Percentiles rank a stretch among this genome's conserved stretches.
phyloP scores from a whole-genome alignment of 768 basidiomycete species.

The Collybia sordida region DNA sequence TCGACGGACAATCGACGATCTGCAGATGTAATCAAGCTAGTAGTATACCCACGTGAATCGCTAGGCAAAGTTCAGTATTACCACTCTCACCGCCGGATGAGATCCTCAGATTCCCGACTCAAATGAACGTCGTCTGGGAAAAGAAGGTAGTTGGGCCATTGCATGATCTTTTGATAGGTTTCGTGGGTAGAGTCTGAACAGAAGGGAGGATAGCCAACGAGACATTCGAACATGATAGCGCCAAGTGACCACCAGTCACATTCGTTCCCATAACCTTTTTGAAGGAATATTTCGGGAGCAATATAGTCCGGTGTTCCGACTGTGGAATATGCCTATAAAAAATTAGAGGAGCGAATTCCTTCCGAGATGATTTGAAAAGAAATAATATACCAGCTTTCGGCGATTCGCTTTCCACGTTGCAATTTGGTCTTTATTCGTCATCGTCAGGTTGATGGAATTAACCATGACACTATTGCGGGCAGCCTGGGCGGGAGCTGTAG shows the following conservation, averaged over 20 bases:
- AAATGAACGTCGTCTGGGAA: conserved; percentile 96
- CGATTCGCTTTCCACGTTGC: conserved; percentile 99
- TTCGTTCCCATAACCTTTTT: conserved; percentile 97
- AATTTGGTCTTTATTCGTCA: conserved; percentile 90
- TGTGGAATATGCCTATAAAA: conserved; percentile 86
- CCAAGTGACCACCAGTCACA: conserved; percentile 99
- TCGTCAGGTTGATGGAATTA: conserved; percentile 94
- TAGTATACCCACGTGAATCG: neutral
- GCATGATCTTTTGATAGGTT: conserved; percentile 96
- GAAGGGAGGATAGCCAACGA: conserved; percentile 97
- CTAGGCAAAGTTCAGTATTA: neutral
- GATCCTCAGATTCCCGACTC: conserved; percentile 86
- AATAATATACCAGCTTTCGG: conserved; percentile 75
- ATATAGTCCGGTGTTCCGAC: conserved; percentile 98
- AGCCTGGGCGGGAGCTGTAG: conserved; percentile 39
- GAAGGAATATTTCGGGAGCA: conserved; percentile 94
- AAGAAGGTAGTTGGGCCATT: conserved; percentile 82
- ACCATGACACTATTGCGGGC: conserved; percentile 95
- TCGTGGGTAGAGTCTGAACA: conserved; percentile 95
- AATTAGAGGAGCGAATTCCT: conserved; percentile 1
- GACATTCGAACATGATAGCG: conserved; percentile 97
- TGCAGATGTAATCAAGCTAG: conserved; percentile 79
- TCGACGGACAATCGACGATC: conserved; percentile 79
- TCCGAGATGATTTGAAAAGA: neutral
- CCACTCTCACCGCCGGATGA: conserved; percentile 69